Percentiles rank a stretch among this genome's conserved stretches.
Evolutionary conservation across 1,139 yeast genomes (phyloP).

Genomic region (Hanseniaspora sp.): DNA sequence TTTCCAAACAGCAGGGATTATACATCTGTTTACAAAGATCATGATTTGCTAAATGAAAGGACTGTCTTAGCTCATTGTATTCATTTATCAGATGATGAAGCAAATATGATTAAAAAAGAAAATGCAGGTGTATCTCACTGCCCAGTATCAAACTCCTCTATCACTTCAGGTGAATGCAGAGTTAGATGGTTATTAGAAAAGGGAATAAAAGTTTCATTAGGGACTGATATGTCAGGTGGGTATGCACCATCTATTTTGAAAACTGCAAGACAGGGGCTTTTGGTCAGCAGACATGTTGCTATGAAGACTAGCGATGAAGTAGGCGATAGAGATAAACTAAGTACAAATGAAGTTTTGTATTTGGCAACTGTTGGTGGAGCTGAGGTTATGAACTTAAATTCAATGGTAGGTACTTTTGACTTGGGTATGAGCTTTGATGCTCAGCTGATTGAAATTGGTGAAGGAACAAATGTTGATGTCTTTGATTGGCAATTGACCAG

Average conservation of each 20-base stretch:
- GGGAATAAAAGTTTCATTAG: constrained; percentile 68
- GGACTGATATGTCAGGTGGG: constrained; percentile 92
- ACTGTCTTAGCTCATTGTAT: constrained; percentile 87
- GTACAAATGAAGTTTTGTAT: constrained; percentile 61
- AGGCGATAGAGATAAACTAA: constrained; percentile 35
- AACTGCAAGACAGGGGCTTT: constrained; percentile 64
- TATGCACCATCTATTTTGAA: constrained; percentile 67
- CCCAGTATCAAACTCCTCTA: constrained; percentile 80
- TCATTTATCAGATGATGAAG: constrained; percentile 58
- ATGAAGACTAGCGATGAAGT: constrained; percentile 34
- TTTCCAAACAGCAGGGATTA: constrained; percentile 65
- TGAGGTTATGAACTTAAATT: constrained; percentile 49
- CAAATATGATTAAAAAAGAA: constrained; percentile 41
- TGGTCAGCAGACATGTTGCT: constrained; percentile 75
- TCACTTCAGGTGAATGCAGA: constrained; percentile 87
- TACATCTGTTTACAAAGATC: constrained; percentile 64
- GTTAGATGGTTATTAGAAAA: constrained; percentile 57
- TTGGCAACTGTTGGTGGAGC: constrained; percentile 92
- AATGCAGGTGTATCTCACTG: constrained; percentile 80
- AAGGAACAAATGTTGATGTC: constrained; percentile 53
- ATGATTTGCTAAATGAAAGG: constrained; percentile 46
- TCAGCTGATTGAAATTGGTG: constrained; percentile 57
- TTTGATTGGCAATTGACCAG: constrained; percentile 53
- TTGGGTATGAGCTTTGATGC: constrained; percentile 76
- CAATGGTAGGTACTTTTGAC: constrained; percentile 56